Evolutionary conservation across 2,329 filamentous ascomycete genomes (phyloP).

Genomic region (Xylariaceae sp.): DNA sequence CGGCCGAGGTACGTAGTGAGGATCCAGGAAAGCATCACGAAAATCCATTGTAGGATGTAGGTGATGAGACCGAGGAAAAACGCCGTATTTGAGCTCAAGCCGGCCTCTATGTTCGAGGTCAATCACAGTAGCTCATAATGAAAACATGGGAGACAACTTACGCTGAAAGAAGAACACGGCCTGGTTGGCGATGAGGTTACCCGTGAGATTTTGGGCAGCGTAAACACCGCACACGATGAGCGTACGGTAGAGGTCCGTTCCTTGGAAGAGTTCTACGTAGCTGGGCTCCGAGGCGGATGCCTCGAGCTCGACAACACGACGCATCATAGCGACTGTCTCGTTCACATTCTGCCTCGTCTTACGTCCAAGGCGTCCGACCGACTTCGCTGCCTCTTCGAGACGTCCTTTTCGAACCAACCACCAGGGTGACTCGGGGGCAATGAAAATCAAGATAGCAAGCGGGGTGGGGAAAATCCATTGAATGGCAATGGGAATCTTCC

Average conservation of each 20-base stretch:
- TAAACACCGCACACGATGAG: constrained; percentile 55
- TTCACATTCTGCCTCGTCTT: constrained; percentile 31
- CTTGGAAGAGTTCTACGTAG: constrained; percentile 47
- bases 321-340: constrained; percentile 56
- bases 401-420: constrained; percentile 53
- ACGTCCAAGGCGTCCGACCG: constrained; percentile 48
- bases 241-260: constrained; percentile 51
- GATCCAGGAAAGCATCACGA: constrained; percentile 65
- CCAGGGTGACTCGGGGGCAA: constrained; percentile 52
- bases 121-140: background rate
- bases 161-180: constrained; percentile 58
- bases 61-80: constrained; percentile 16
- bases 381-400: constrained; percentile 40
- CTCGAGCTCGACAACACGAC: constrained; percentile 54
- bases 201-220: constrained; percentile 57
- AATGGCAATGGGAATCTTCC: constrained; percentile 47
- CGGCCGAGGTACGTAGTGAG: constrained; percentile 60
- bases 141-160: constrained; percentile 28
- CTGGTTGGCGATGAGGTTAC: constrained; percentile 61
- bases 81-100: constrained; percentile 44
- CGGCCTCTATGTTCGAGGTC: constrained; percentile 49
- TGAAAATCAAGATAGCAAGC: constrained; percentile 45
- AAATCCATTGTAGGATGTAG: constrained; percentile 34
- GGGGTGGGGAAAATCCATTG: constrained; percentile 59
- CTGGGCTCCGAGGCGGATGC: constrained; percentile 34